Percentiles rank a stretch among this genome's conserved stretches.
phyloP scores from a whole-genome alignment of 805 yeast species.

The Ogataea nonfermentans region DNA sequence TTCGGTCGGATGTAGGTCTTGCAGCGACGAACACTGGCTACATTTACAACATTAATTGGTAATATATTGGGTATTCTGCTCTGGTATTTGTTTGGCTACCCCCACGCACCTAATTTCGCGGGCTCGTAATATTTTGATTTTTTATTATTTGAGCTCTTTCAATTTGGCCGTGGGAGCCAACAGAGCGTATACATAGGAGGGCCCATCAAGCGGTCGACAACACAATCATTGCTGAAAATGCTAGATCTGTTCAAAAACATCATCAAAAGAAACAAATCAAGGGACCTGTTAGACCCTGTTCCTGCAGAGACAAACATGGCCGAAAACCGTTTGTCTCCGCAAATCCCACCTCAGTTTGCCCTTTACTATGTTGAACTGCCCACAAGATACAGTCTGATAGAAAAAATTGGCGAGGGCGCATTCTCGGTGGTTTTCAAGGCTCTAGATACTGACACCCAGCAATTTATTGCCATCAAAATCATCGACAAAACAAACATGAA shows the following conservation, averaged over 20 bases:
- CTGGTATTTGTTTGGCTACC: background rate
- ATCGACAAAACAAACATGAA: constrained; percentile 61
- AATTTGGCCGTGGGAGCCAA: constrained; percentile 1
- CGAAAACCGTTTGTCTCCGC: constrained; percentile 1
- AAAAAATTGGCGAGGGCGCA: constrained; percentile 78
- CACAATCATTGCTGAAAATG: constrained; percentile 18
- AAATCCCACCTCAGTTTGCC: constrained; percentile 16
- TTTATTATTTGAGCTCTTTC: constrained; percentile 1
- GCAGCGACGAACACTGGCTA: constrained; percentile 5
- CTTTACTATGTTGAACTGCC: constrained; percentile 31
- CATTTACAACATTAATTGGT: constrained; percentile 1
- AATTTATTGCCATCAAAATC: constrained; percentile 68
- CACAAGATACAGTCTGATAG: constrained; percentile 26
- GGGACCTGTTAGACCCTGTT: constrained; percentile 1
- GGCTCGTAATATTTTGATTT: constrained; percentile 10
- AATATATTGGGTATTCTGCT: no score
- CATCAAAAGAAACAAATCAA: constrained; percentile 22
- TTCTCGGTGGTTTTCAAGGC: constrained; percentile 85
- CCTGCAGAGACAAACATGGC: background rate
- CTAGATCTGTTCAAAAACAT: constrained; percentile 31
- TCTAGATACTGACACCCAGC: constrained; percentile 40
- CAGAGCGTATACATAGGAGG: background rate
- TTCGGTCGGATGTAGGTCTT: background rate
- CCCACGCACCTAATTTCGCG: background rate
- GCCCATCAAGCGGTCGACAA: background rate